These are phyloP conservation scores for Luzula sylvatica DNA, from an alignment of 176 grass and related monocot genomes.

Conservation along the genomic window DNA sequence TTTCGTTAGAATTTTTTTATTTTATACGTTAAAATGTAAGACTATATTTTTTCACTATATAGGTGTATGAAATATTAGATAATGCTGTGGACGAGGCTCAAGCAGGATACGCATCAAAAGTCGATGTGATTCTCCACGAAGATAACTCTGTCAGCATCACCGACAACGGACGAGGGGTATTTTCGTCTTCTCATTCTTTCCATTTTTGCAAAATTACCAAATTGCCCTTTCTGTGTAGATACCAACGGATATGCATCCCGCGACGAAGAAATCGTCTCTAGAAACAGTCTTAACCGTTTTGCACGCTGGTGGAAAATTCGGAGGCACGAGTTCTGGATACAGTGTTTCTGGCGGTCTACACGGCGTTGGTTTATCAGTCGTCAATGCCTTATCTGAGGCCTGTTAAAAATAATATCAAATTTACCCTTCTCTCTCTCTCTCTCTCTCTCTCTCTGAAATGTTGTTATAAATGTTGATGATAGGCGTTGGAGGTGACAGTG, in stretches of 20 bases:
- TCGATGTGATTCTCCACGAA: conserved; percentile 78
- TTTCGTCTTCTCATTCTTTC: conserved; percentile 11
- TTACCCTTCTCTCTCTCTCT: not conserved
- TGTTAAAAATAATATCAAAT: not conserved
- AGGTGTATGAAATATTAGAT: conserved; percentile 96
- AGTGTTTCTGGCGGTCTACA: conserved; percentile 90
- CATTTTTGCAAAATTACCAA: not conserved
- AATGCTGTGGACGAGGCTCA: conserved; percentile 96
- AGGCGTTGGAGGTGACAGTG: conserved; percentile 83
- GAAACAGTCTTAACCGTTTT: conserved; percentile 97
- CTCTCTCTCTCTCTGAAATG: not conserved
- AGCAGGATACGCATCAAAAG: conserved; percentile 59
- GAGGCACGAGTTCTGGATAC: conserved; percentile 87
- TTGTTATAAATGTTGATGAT: not conserved
- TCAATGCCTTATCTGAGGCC: conserved; percentile 99
- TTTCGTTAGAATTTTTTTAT: conserved; percentile 5
- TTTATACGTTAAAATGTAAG: not conserved
- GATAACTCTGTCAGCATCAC: conserved; percentile 82
- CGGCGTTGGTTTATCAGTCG: conserved; percentile 93
- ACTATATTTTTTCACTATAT: not conserved
- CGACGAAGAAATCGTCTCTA: conserved; percentile 86
- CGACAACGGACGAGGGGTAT: conserved; percentile 95
- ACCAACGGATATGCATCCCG: conserved; percentile 82
- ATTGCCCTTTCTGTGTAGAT: conserved; percentile 36
- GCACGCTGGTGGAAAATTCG: conserved; percentile 95